Evolutionary conservation across 2,329 filamentous ascomycete species (phyloP).

Genomic region (Trichoderma arundinaceum): DNA sequence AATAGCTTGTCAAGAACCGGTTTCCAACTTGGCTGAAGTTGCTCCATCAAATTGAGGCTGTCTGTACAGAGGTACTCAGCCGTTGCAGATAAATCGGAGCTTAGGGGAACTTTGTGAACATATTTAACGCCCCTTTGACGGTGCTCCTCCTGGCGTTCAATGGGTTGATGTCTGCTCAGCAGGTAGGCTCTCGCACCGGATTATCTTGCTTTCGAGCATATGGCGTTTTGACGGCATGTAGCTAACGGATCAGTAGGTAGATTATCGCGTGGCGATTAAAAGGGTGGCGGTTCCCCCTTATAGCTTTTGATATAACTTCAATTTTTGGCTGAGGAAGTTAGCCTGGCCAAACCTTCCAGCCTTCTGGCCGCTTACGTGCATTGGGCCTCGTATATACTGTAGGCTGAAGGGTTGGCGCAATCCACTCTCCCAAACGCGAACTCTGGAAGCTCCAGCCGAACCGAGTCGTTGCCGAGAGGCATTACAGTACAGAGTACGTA

Average conservation of each 20-base stretch:
- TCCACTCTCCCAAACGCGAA: neutral
- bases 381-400: neutral
- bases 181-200: no score
- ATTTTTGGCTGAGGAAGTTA: neutral
- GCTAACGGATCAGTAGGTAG: neutral
- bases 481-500: neutral
- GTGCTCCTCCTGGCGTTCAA: no score
- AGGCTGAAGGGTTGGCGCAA: neutral
- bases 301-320: neutral
- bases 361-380: slow-evolving; percentile 19
- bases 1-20: neutral
- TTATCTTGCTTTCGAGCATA: no score
- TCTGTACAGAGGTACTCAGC: no score
- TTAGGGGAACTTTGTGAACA: no score
- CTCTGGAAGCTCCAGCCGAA: neutral
- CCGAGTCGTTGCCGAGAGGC: neutral
- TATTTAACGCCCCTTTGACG: no score
- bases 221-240: no score
- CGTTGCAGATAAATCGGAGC: no score
- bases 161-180: no score
- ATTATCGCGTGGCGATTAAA: no score
- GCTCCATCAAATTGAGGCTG: no score
- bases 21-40: neutral
- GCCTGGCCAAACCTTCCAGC: neutral
- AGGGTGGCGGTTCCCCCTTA: neutral